phyloP scores from a whole-genome alignment of 2,329 filamentous ascomycete species.

The Mycogone perniciosa region DNA sequence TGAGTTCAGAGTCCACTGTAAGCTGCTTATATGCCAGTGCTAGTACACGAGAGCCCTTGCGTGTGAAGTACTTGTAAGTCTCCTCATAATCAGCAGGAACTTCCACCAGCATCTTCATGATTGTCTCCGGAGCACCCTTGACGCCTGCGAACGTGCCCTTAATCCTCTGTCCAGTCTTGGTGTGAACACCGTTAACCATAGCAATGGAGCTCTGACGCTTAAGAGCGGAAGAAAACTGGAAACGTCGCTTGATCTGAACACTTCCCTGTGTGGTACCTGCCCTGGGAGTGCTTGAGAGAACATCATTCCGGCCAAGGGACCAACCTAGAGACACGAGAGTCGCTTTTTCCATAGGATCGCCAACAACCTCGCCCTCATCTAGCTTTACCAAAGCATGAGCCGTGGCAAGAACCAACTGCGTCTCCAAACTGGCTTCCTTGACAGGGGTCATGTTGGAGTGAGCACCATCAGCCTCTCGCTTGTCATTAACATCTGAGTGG shows the following conservation, averaged over 20 bases:
- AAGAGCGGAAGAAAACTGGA: constrained; percentile 94
- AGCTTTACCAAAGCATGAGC: constrained; percentile 94
- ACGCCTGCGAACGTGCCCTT: constrained; percentile 89
- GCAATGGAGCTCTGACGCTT: constrained; percentile 96
- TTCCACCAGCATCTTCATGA: constrained; percentile 82
- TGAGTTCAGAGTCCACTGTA: constrained; percentile 72
- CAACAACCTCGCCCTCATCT: constrained; percentile 94
- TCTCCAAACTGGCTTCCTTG: constrained; percentile 65
- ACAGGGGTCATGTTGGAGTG: constrained; percentile 73
- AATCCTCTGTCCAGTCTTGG: constrained; percentile 65
- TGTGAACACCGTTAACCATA: constrained; percentile 66
- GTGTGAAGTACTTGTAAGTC: constrained; percentile 96
- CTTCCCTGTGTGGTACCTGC: constrained; percentile 47
- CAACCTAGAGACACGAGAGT: constrained; percentile 85
- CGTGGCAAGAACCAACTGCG: constrained; percentile 86
- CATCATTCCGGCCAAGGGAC: constrained; percentile 86
- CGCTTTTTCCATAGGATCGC: constrained; percentile 98
- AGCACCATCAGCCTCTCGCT: constrained; percentile 69
- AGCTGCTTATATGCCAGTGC: constrained; percentile 93
- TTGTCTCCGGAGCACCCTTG: constrained; percentile 96
- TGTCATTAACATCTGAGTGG: constrained; percentile 56
- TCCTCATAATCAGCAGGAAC: constrained; percentile 89
- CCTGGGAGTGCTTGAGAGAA: constrained; percentile 56
- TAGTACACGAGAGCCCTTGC: constrained; percentile 89
- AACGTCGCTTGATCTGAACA: constrained; percentile 91